These are phyloP conservation scores for Daldinia childiae DNA, from an alignment of 495 filamentous ascomycete species.

Conservation along the genomic window DNA sequence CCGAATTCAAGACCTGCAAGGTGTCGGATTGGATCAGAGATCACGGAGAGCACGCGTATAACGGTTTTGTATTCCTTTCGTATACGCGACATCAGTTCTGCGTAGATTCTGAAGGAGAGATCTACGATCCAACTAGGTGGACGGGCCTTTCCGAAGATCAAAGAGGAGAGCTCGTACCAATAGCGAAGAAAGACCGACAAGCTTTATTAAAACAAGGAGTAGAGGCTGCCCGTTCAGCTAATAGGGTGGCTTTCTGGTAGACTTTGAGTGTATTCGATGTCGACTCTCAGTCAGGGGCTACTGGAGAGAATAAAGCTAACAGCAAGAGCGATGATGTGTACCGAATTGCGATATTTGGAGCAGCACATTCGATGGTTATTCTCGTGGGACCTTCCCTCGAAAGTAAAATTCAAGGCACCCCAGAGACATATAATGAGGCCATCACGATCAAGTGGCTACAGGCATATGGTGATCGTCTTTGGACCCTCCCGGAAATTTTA, in stretches of 20 bases:
- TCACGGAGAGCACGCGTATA: not conserved
- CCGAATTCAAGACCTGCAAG: not conserved
- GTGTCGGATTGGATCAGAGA: not conserved
- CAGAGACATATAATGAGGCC: not conserved
- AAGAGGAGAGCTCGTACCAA: not conserved
- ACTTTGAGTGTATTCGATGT: not conserved
- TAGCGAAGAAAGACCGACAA: not conserved
- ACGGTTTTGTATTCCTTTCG: not conserved
- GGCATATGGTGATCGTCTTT: not conserved
- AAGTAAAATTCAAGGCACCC: not conserved
- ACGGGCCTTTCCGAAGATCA: not conserved
- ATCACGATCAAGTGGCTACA: not conserved
- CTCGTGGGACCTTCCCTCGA: not conserved
- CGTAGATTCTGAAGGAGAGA: not conserved
- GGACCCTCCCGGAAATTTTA: not conserved
- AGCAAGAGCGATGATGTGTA: not conserved
- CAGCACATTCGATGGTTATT: not conserved
- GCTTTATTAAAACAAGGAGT: not conserved
- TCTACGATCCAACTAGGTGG: not conserved
- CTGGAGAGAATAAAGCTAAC: not conserved
- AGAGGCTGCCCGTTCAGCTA: not conserved
- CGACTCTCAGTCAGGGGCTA: not conserved
- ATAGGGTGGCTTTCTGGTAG: not conserved
- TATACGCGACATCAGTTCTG: not conserved
- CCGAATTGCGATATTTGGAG: not conserved